These are phyloP conservation scores for Hirsutella thompsonii DNA, from an alignment of 2,329 filamentous ascomycete genomes.

Conservation along the genomic window DNA sequence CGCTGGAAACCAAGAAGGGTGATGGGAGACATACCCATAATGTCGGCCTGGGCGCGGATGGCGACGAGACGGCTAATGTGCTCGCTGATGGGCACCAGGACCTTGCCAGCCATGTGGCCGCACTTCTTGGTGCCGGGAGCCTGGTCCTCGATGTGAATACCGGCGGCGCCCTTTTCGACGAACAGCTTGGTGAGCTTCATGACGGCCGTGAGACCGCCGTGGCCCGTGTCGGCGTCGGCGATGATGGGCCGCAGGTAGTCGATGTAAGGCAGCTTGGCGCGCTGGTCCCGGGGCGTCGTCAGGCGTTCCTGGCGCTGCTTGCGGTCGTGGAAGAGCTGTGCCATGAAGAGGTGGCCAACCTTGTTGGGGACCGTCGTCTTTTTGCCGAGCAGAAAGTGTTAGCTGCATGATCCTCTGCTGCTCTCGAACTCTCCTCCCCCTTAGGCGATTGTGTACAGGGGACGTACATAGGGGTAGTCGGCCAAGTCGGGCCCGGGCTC, in stretches of 20 bases:
- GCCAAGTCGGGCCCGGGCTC: constrained; percentile 96
- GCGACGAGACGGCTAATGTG: constrained; percentile 97
- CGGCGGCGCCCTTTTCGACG: constrained; percentile 88
- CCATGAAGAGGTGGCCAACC: constrained; percentile 93
- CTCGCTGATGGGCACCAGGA: constrained; percentile 90
- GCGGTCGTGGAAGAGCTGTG: constrained; percentile 97
- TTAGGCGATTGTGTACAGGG: too few relatives aligned
- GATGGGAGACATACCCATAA: constrained; percentile 57
- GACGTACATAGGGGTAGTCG: constrained; percentile 78
- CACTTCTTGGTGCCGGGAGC: constrained; percentile 99
- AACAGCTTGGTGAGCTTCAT: constrained; percentile 99
- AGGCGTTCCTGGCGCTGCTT: constrained; percentile 96
- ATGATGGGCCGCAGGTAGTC: constrained; percentile 95
- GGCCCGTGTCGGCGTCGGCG: constrained; percentile 92
- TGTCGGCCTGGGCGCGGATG: constrained; percentile 94
- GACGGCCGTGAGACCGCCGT: constrained; percentile 92
- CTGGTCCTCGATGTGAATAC: constrained; percentile 98
- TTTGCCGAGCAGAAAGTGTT: background rate
- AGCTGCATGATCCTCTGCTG: too few relatives aligned
- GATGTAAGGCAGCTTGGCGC: constrained; percentile 61
- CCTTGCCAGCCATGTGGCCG: constrained; percentile 98
- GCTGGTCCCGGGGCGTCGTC: constrained; percentile 58
- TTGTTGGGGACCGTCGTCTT: constrained; percentile 98
- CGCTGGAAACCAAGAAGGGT: background rate
- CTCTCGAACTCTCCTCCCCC: too few relatives aligned